Evolutionary conservation across 2,329 filamentous ascomycete genomes (phyloP).

Genomic region (Corniculantispora saksenae): DNA sequence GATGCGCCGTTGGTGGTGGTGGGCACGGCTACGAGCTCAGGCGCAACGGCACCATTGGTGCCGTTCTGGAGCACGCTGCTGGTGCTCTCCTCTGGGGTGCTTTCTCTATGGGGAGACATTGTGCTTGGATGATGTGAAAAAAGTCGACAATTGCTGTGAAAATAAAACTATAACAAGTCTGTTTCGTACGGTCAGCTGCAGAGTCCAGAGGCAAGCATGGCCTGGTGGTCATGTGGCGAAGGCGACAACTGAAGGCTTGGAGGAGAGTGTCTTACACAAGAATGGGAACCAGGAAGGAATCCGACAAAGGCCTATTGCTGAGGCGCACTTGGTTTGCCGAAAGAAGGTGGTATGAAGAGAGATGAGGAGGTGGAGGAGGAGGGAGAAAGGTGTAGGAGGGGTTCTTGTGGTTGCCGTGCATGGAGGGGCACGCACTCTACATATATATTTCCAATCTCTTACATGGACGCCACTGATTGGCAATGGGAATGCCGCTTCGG

Average conservation of each 20-base stretch:
- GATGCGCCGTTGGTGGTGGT: neutral
- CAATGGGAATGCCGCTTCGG: slow-evolving; percentile 9
- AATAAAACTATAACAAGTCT: neutral
- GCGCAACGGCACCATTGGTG: slow-evolving; percentile 10
- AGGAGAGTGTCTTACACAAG: neutral
- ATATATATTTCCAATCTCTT: slow-evolving; percentile 16
- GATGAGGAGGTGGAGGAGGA: neutral
- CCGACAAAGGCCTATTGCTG: neutral
- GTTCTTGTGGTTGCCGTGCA: neutral
- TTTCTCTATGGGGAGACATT: slow-evolving; percentile 18
- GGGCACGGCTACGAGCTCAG: neutral
- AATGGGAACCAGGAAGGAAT: neutral
- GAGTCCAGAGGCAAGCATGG: too few relatives aligned
- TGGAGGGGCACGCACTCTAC: slow-evolving; percentile 17
- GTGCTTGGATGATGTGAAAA: neutral
- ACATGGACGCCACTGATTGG: slow-evolving; percentile 6
- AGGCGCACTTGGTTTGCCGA: neutral
- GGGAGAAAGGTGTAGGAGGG: slow-evolving; percentile 7
- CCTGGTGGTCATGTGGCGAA: neutral
- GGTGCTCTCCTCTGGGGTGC: slow-evolving; percentile 12
- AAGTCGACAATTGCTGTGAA: slow-evolving; percentile 7
- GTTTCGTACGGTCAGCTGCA: neutral
- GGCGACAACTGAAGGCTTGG: neutral
- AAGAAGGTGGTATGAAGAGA: neutral
- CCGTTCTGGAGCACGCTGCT: slow-evolving; percentile 1